Base-by-base conservation (phyloP, 805 yeast genomes). In the Hanseniaspora meyeri region DNA sequence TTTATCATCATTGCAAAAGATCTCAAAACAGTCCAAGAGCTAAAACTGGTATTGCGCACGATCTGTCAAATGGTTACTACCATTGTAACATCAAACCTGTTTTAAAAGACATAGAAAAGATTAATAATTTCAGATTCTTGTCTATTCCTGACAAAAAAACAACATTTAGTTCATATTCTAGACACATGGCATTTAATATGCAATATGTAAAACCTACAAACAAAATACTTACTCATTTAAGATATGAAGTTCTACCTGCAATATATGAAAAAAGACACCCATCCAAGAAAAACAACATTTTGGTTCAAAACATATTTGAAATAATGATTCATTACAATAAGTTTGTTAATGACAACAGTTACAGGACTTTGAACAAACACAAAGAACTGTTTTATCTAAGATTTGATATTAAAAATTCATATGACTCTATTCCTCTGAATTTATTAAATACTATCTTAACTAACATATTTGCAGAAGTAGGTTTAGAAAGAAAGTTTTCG, bases 331-430 rank as follows among this genome's bases (percentile, higher is more conserved):
- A 62, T 3, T 59, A 84, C 0, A 58, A 65, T 7, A 39, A 61
- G 0, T 85, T 72, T 62, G 77, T 73, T 54, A 46, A 53, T 1
- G 32, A 36, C 4, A 55, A 59, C 10, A 53, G 10, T 10, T 34
- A 46, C 16, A 46, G 45, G 6, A 42, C 45, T 42, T 12, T 42
- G 45, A 19, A 57, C 42, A 58, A 64, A 0, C 43, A 20, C 1
- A 45, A 51, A 1, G 12, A 47, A 1, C 16, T 74, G 4, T 77
- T 72, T 62, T 77, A 77, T 16, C 71, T 85, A 29, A 87, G 85
- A 61, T 85, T 87, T 66, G 97, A 90, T 65, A 80, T 86, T 60
- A 75, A 74, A 56, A 75, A 82, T 3, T 88, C 96, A 57, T 90
- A 80, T 65, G 97, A 91, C 63, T 77, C 81, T 2, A 70, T 89